Evolutionary conservation across 116 monocot species (phyloP), one percentile per base, ranked within the genome.

Genomic region (Cymodocea nodosa): DNA sequence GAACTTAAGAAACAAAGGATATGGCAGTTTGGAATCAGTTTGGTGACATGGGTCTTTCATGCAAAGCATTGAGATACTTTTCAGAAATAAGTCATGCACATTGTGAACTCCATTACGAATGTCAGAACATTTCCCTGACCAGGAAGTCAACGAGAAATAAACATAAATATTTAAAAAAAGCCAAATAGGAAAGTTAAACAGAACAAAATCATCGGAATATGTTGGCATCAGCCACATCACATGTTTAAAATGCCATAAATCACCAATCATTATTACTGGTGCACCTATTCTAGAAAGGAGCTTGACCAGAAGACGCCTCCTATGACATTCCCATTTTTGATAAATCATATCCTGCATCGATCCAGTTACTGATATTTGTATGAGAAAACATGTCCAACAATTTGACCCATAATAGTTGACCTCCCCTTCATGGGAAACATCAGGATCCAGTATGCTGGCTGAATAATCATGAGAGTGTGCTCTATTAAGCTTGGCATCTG

Each of bases 381-480:
- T 51, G 15, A 75, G 18, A 72, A 78, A 70, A 72, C 87, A 92
- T 74, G 77, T 72, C 82, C 80, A 84, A 71, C 91, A 91, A 57
- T 74, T 68, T 24, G 70, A 35, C 60, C 56, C 73, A 60, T 35
- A 59, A 25, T 62, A 59, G 64, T 15, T 52, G 40, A 20, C 8
- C 68, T 20, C 30, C 60, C 30, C 56, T 4, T 44, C 40, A 70
- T 52, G 6, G 30, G 35, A 34, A 56, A 62, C 12, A 23, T 52
- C 74, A 66, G 53, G 23, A 52, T 18, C 18, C 61, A 23, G 34
- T 36, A 10, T 52, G 34, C 30, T 11, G 22, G 50, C 62, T 39
- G 25, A 22, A 71, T 20, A 24, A 50, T 48, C 51, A 22, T 65
- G 50, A 14, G 51, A 65, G 7, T 22, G 14, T 64, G 50, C 18